phyloP scores from a whole-genome alignment of 441 rosid species.

The Iberis amara region DNA sequence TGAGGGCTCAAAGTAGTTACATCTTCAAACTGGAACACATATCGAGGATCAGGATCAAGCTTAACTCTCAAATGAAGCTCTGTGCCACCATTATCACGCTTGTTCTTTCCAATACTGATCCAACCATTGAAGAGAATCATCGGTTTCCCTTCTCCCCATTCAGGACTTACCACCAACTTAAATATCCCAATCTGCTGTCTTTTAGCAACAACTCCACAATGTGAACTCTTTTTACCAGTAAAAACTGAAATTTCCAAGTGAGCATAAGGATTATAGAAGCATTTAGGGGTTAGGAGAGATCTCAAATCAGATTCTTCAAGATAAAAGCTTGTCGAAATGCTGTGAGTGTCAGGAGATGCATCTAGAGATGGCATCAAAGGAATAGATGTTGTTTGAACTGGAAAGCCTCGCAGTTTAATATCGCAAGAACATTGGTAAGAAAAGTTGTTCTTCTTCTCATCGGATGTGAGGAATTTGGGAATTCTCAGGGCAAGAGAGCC shows the following conservation, averaged over 20 bases:
- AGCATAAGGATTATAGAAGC: constrained; percentile 65
- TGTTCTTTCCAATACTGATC: constrained; percentile 78
- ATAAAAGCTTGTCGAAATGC: constrained; percentile 72
- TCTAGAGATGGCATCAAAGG: constrained; percentile 73
- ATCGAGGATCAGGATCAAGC: constrained; percentile 91
- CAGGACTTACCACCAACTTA: constrained; percentile 76
- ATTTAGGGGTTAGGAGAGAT: constrained; percentile 64
- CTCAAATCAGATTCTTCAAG: constrained; percentile 83
- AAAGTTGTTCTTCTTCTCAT: constrained; percentile 45
- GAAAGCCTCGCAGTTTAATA: constrained; percentile 84
- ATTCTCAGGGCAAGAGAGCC: constrained; percentile 79
- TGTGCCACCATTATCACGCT: constrained; percentile 53
- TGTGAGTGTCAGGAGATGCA: constrained; percentile 65
- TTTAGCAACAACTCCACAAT: constrained; percentile 68
- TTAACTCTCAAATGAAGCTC: constrained; percentile 85
- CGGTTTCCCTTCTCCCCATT: constrained; percentile 79
- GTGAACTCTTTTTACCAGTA: constrained; percentile 55
- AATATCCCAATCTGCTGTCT: constrained; percentile 80
- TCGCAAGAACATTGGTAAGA: constrained; percentile 67
- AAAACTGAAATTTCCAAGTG: constrained; percentile 66
- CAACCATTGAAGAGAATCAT: constrained; percentile 75
- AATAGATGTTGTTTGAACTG: constrained; percentile 64
- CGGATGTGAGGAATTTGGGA: constrained; percentile 36
- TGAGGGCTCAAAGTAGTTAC: constrained; percentile 77
- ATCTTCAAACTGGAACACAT: constrained; percentile 89